Evolutionary conservation across 192 early-diverging fungal species (phyloP), one percentile per base, ranked within the genome.

Genomic region (Jimgerdemannia flammicorona): DNA sequence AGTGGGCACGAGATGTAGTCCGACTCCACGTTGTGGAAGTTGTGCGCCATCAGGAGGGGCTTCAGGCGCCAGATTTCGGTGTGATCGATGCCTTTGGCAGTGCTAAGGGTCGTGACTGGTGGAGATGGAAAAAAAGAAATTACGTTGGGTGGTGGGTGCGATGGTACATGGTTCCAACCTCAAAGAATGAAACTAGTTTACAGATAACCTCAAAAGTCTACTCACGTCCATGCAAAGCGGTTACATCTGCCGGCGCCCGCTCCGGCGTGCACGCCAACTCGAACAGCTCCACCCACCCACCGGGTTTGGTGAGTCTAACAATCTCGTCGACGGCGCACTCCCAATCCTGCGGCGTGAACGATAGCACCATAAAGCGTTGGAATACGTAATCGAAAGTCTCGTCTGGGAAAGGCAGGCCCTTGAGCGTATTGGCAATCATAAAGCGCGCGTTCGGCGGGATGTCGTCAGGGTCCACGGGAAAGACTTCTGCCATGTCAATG

Each of bases 341-440:
- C 81, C 84, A 83, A 17, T 85, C 76, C 64, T 79, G 76, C 3
- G 78, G 49, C 0, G 84, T 80, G n/a, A 85, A 69, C 0, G 76
- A 81, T 3, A 83, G 64, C 40, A 78, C 72, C 54, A 85, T 74
- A 41, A 83, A 82, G 9, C 84, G 63, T 19, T 80, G 78, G 69
- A 78, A 78, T 40, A 82, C 76, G 68, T 80, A 85, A 71, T 85
- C 81, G 72, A 85, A 85, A 14, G 81, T 82, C 8, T 78, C 42
- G 67, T 82, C 70, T 19, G 75, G 75, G 67, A 85, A 85, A 19
- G 81, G 79, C 39, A 85, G 71, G 3, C 80, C 75, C 3, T 40
- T 75, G 63, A 85, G 70, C 4, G 82, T 69, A 40, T 85, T 85
- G 3, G 78, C 76, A 40, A 76, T 74, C 40, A 40, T 39, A 64